These are phyloP conservation scores for Exutisphaerella laricina DNA, from an alignment of 2,329 filamentous ascomycete species.

Conservation along the genomic window DNA sequence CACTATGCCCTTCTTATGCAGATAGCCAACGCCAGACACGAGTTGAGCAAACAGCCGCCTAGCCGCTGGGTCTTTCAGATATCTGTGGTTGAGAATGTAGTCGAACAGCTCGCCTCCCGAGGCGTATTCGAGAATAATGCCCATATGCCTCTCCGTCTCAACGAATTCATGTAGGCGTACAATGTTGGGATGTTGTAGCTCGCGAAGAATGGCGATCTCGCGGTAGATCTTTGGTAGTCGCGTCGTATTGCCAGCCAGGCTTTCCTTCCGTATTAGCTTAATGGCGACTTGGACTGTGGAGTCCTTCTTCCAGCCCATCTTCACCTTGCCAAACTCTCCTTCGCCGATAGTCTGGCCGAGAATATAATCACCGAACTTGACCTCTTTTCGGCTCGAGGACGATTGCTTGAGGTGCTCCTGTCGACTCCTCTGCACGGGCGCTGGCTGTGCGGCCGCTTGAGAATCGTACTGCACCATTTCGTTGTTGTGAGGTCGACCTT, in stretches of 20 bases:
- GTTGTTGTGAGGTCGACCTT: constrained; percentile 46
- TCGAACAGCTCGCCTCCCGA: constrained; percentile 97
- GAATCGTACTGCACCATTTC: constrained; percentile 48
- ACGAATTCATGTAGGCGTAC: constrained; percentile 97
- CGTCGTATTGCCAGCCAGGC: constrained; percentile 78
- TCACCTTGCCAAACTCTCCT: constrained; percentile 98
- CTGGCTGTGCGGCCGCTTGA: constrained; percentile 32
- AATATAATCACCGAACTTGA: constrained; percentile 92
- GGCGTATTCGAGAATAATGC: constrained; percentile 96
- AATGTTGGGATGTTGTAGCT: constrained; percentile 91
- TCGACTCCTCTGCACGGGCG: constrained; percentile 40
- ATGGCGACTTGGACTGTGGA: constrained; percentile 91
- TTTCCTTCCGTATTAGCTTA: constrained; percentile 93
- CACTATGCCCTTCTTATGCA: constrained; percentile 98
- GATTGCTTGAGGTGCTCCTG: constrained; percentile 53
- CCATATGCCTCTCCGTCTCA: constrained; percentile 93
- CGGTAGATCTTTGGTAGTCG: constrained; percentile 95
- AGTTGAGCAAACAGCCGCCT: constrained; percentile 90
- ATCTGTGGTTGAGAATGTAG: constrained; percentile 94
- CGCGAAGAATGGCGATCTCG: constrained; percentile 85
- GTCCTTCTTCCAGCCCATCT: constrained; percentile 96
- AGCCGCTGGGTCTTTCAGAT: constrained; percentile 88
- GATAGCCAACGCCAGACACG: constrained; percentile 90
- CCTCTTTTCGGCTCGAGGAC: constrained; percentile 59
- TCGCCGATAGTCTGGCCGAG: constrained; percentile 94